Conservation (phyloP, 257 asterid genomes). For the Oldenlandia corymbosa region DNA sequence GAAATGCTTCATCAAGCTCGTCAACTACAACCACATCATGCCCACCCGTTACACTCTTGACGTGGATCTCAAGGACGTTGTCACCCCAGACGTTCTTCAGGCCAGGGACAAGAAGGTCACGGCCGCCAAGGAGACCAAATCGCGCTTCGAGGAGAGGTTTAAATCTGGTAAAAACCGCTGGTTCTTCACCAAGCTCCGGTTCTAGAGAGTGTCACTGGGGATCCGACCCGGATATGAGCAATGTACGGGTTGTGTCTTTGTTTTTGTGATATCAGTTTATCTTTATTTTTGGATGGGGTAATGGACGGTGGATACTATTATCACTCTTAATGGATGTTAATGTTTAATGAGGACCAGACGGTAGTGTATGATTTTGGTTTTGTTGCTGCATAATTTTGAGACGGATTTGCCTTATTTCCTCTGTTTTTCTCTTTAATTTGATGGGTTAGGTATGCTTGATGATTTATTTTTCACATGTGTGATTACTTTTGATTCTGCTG, state of each 20-base stretch:
- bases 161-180: conserved; percentile 40
- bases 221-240: background rate
- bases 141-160: conserved; percentile 36
- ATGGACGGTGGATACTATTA: no score
- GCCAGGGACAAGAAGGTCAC: conserved; percentile 29
- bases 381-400: no score
- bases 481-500: no score
- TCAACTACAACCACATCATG: conserved; percentile 38
- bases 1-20: conserved; percentile 31
- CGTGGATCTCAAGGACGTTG: conserved; percentile 31
- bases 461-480: no score
- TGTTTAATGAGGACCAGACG: no score
- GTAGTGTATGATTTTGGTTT: no score
- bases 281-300: no score
- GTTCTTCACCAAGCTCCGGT: conserved; percentile 43
- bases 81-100: conserved; percentile 24
- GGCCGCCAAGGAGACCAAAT: conserved; percentile 28
- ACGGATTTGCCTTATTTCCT: no score
- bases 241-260: background rate
- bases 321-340: no score
- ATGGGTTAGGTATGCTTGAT: no score
- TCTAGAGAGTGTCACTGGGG: conserved; percentile 1
- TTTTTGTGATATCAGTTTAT: no score
- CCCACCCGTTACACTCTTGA: conserved; percentile 42
- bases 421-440: no score